Evolutionary conservation across 163 green algal genomes (phyloP).

Genomic region (Prototheca cutis): DNA sequence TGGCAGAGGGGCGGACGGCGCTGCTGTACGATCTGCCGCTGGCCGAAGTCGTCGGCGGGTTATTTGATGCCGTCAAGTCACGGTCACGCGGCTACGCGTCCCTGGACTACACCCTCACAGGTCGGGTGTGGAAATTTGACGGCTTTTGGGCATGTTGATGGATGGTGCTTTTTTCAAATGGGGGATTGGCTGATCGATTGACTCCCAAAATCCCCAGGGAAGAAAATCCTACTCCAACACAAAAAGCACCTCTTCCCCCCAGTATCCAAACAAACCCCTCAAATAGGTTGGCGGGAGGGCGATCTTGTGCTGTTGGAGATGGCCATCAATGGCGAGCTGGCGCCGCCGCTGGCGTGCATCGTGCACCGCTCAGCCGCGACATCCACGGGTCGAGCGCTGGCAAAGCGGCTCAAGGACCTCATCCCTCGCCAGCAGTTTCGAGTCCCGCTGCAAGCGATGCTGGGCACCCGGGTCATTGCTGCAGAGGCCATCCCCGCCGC

Average conservation of each 20-base stretch:
- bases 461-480: slow-evolving; percentile 58
- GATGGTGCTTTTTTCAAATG: no score
- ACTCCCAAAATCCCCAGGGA: no score
- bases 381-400: slow-evolving; percentile 42
- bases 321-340: slow-evolving; percentile 72
- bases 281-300: not conserved
- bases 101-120: slow-evolving; percentile 69
- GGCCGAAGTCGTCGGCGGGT: slow-evolving; percentile 75
- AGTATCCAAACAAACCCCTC: not conserved
- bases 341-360: slow-evolving; percentile 79
- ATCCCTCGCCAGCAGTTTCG: slow-evolving; percentile 78
- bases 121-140: not conserved
- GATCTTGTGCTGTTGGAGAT: slow-evolving; percentile 67
- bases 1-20: slow-evolving; percentile 10
- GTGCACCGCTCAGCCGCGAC: slow-evolving; percentile 54
- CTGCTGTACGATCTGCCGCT: slow-evolving; percentile 70
- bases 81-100: slow-evolving; percentile 66
- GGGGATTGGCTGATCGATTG: no score
- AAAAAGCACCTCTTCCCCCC: not conserved
- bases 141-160: no score
- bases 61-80: slow-evolving; percentile 86
- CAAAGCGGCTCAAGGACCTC: slow-evolving; percentile 53
- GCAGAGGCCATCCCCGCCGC: slow-evolving; percentile 66
- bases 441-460: slow-evolving; percentile 63
- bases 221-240: no score